Evolutionary conservation across 805 yeast genomes (phyloP), one percentile per base, ranked within the genome.

Genomic region (Candida sakaeoensis): DNA sequence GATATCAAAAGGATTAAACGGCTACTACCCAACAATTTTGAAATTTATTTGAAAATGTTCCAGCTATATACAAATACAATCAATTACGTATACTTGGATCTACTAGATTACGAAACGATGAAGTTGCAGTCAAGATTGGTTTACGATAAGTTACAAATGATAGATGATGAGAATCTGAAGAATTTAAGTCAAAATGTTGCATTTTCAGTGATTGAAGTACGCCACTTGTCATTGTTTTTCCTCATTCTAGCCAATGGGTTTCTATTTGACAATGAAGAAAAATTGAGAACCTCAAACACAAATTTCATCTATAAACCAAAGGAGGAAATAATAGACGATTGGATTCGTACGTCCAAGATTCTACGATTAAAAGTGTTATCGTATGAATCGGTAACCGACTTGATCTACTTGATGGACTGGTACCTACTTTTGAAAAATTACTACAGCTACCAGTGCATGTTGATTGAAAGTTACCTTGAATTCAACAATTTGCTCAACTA

Each of bases 391-490:
- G 29, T 58, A n/a, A 36, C 52, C 3, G 65, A 58, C 43, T 43
- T 56, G 2, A 26, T 56, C 2, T 55, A 45, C 45, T 43, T 57
- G 33, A 52, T 54, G 19, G 48, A 50, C 23, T 61, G 61, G 58
- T 60, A 53, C 43, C 54, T 59, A 17, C 30, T 49, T 14, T 46
- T 55, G 18, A 48, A 52, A 22, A 47, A 41, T 26, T 58, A 48
- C 41, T 56, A 53, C 38, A 37, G 43, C 17, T 50, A 48, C 26
- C 37, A 42, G 3, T 48, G 50, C 33, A 40, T 41, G 45, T 39
- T 53, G 19, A 44, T 49, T 21, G 62, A 57, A 14, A 53, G 51
- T 40, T 58, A 53, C 43, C 46, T 56, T 40, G 66, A 61, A 36
- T 61, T 48, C 42, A 59, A 56, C 40, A 52, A 45, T 27, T 45